These are phyloP conservation scores for Orbilia quercus DNA, from an alignment of 2,329 filamentous ascomycete species.

Conservation along the genomic window DNA sequence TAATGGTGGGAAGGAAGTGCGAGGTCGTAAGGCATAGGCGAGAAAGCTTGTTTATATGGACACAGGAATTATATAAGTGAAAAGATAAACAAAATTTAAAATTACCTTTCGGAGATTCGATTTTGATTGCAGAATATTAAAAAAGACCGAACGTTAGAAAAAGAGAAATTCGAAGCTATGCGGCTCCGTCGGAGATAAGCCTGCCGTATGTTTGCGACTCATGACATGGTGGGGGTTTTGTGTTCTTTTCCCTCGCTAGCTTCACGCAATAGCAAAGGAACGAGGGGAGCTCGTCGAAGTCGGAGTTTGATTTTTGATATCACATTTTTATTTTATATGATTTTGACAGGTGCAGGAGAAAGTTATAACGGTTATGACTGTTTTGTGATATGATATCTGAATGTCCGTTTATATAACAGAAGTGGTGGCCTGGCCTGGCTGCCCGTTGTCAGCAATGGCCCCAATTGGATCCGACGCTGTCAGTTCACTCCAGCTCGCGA, in stretches of 20 bases:
- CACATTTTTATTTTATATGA: constrained; percentile 14
- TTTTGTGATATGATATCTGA: neutral
- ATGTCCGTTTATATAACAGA: too few species aligned
- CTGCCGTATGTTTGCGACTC: constrained; percentile 8
- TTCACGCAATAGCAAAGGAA: too few species aligned
- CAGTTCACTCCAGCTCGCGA: too few species aligned
- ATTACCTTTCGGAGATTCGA: too few species aligned
- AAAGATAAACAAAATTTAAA: too few species aligned
- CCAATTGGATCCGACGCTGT: too few species aligned
- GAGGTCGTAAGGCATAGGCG: constrained; percentile 18
- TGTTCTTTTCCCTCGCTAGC: neutral
- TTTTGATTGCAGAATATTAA: neutral
- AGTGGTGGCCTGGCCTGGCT: neutral
- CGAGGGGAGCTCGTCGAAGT: neutral
- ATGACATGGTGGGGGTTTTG: constrained; percentile 44
- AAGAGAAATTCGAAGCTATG: neutral
- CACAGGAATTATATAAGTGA: neutral
- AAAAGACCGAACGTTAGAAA: neutral
- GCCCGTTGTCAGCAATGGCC: neutral
- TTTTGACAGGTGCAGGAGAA: neutral
- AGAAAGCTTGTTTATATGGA: constrained; percentile 2
- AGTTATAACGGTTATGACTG: neutral
- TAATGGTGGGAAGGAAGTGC: neutral
- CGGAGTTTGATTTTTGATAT: constrained; percentile 36
- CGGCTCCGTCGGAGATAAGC: constrained; percentile 5